phyloP scores from a whole-genome alignment of 306 rosid species.

The Citrullus colocynthis region DNA sequence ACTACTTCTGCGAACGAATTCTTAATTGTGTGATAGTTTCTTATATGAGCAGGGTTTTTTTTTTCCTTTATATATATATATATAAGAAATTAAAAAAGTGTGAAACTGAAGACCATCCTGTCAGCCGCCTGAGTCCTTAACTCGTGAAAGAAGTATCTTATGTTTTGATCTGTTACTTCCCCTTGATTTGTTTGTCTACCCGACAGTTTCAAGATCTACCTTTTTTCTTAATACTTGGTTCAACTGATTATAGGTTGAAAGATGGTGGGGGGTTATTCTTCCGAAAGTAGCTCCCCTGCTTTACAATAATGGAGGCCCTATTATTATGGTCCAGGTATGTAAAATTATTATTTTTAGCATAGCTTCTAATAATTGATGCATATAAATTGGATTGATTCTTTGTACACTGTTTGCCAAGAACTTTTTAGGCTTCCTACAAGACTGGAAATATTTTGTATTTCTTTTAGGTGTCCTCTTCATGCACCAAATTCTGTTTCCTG shows the following conservation, averaged over 20 bases:
- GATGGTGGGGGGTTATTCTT: slow-evolving; percentile 83
- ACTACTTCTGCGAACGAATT: background rate
- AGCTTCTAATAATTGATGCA: background rate
- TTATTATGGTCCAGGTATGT: slow-evolving; percentile 89
- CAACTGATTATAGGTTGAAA: slow-evolving; percentile 50
- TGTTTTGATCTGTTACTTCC: background rate
- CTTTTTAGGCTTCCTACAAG: background rate
- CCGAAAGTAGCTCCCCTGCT: slow-evolving; percentile 67
- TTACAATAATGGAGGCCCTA: slow-evolving; percentile 70
- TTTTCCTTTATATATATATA: too few species aligned
- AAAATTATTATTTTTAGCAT: background rate
- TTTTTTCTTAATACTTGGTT: background rate
- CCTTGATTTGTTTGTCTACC: background rate
- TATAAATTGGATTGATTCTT: background rate
- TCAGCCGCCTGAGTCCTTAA: background rate
- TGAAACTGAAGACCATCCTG: background rate
- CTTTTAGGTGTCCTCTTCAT: background rate
- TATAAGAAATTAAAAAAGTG: background rate
- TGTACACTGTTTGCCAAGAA: background rate
- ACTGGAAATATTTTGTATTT: background rate
- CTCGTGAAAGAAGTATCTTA: background rate
- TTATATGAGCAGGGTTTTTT: background rate
- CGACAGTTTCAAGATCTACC: background rate
- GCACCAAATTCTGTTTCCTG: background rate
- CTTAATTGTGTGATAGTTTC: background rate